Conservation (phyloP, 805 yeast genomes). For the Metschnikowia dekortorum region DNA sequence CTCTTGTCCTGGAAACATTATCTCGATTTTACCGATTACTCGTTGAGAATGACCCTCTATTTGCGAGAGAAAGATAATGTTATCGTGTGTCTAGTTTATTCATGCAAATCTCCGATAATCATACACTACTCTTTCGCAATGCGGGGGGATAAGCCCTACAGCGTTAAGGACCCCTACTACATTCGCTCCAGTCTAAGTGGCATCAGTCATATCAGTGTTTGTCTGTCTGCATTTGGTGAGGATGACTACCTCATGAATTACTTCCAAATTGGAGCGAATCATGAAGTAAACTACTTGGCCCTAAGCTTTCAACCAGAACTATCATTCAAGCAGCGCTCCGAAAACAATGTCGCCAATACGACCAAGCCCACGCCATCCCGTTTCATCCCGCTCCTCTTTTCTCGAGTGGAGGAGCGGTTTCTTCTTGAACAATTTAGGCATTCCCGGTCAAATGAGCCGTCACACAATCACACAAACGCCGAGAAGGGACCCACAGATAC, state of each 20-base stretch:
- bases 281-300: not conserved
- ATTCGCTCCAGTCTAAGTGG: not conserved
- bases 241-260: not conserved
- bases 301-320: not conserved
- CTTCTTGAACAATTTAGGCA: not conserved
- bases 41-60: constrained; percentile 34
- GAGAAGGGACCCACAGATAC: not conserved
- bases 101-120: constrained; percentile 27
- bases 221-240: constrained; percentile 1
- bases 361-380: not conserved
- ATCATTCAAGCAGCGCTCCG: not conserved
- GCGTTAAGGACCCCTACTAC: constrained; percentile 35
- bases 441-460: not conserved
- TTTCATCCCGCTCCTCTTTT: not conserved
- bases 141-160: constrained; percentile 30
- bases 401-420: not conserved
- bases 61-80: constrained; percentile 14
- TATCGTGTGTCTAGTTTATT: constrained; percentile 21
- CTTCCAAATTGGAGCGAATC: not conserved
- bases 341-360: not conserved
- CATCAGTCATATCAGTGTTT: not conserved
- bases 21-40: constrained; percentile 50
- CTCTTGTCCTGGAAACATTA: constrained; percentile 72
- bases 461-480: not conserved
- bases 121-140: constrained; percentile 32